Conservation (phyloP, 2,329 filamentous ascomycete species). For the Podosphaera xanthii region DNA sequence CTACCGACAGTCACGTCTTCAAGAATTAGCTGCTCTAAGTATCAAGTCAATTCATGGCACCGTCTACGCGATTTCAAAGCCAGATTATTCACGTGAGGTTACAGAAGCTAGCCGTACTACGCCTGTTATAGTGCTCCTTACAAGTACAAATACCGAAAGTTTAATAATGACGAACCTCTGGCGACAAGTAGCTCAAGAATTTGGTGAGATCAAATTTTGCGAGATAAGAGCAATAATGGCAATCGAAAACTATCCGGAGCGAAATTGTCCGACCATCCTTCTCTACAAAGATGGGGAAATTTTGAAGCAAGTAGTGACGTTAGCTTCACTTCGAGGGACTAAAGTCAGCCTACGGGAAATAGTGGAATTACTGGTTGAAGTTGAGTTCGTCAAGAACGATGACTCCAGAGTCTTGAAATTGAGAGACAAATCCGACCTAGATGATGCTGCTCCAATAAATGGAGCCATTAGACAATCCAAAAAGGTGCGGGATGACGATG, state of each 20-base stretch:
- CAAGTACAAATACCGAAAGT: constrained; percentile 68
- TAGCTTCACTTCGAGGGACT: constrained; percentile 54
- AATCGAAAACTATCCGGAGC: constrained; percentile 88
- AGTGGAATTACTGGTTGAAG: constrained; percentile 58
- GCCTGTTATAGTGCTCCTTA: constrained; percentile 57
- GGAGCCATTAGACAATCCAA: constrained; percentile 13
- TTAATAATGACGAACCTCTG: constrained; percentile 66
- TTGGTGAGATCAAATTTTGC: constrained; percentile 91
- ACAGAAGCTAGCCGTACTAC: constrained; percentile 65
- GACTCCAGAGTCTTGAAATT: constrained; percentile 44
- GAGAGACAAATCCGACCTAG: constrained; percentile 13
- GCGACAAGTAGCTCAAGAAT: constrained; percentile 62
- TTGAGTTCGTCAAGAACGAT: constrained; percentile 55
- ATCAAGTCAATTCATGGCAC: constrained; percentile 64
- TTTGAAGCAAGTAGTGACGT: constrained; percentile 71
- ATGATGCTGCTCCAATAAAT: constrained; percentile 14
- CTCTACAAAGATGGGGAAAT: constrained; percentile 89
- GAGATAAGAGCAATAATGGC: constrained; percentile 82
- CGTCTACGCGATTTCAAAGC: constrained; percentile 85
- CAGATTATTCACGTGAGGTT: constrained; percentile 76
- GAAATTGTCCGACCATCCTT: constrained; percentile 82
- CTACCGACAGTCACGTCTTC: constrained; percentile 72
- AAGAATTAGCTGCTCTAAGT: constrained; percentile 53
- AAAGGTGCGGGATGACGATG: constrained; percentile 13
- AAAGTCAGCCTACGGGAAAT: constrained; percentile 50